Percentiles rank a stretch among this genome's conserved stretches.
phyloP scores from a whole-genome alignment of 2,329 filamentous ascomycete species.

The Sclerotinia glacialis region DNA sequence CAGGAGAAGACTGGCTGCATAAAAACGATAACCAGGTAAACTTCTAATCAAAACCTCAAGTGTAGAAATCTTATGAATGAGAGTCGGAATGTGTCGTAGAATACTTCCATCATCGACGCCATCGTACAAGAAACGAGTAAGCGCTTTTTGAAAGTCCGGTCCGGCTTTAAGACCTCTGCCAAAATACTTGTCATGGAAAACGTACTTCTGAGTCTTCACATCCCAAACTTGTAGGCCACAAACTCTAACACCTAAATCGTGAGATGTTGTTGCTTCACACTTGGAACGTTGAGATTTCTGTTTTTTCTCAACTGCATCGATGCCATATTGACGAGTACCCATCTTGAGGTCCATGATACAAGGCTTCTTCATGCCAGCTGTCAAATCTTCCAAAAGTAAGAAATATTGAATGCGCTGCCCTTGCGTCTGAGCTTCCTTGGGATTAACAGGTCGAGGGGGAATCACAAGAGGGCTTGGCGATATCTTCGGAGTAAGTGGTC shows the following conservation, averaged over 20 bases:
- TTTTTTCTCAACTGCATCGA: slow-evolving; percentile 89
- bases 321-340: slow-evolving; percentile 94
- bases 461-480: slow-evolving; percentile 12
- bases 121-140: slow-evolving; percentile 88
- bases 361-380: slow-evolving; percentile 91
- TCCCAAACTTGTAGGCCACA: slow-evolving; percentile 98
- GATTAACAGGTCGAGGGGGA: slow-evolving; percentile 62
- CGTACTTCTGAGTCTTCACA: slow-evolving; percentile 72
- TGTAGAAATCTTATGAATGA: slow-evolving; percentile 77
- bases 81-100: slow-evolving; percentile 79
- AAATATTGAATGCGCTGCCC: slow-evolving; percentile 82
- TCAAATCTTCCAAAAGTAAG: slow-evolving; percentile 88
- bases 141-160: slow-evolving; percentile 79
- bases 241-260: slow-evolving; percentile 84
- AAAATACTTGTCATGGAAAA: slow-evolving; percentile 99
- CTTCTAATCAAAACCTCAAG: slow-evolving; percentile 80
- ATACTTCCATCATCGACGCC: slow-evolving; percentile 79
- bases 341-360: slow-evolving; percentile 98
- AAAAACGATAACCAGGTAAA: slow-evolving; percentile 85
- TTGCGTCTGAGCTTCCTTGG: slow-evolving; percentile 70
- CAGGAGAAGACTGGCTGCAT: slow-evolving; percentile 91
- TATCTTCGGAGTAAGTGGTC: neutral
- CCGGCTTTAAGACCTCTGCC: slow-evolving; percentile 86
- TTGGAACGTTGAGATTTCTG: slow-evolving; percentile 90
- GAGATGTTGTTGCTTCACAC: slow-evolving; percentile 87